Base-by-base conservation (phyloP, 2,329 filamentous ascomycete genomes). In the Chaetomium sp. region DNA sequence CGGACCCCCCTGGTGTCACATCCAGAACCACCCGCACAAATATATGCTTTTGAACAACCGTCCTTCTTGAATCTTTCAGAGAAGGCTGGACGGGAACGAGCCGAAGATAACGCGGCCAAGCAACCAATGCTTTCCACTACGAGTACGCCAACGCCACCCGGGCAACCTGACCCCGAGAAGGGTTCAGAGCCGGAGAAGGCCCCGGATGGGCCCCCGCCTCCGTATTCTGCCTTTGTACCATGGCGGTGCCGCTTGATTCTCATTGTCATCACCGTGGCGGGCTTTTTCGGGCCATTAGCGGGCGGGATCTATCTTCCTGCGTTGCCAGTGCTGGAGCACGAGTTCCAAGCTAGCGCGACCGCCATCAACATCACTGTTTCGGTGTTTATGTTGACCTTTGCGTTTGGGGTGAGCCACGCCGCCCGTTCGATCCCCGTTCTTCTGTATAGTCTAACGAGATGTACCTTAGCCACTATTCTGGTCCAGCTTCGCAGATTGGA, bases 381-480 rank as follows among this genome's bases (percentile, higher is more conserved):
- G 10, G 62, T 67, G 19, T 67, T 67, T 25, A 67, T 67, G 65
- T 33, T 64, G 55, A 67, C 65, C 7, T 67, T 67, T 65, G 65
- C 65, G n/a, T 59, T 67, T 42, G 65, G 59, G 25, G 65, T 67
- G 57, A 55, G 65, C n/a, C 19, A 35, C 6, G 16, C 50, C 29
- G 27, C 7, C 16, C 21, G 10, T 10, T 13, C 33, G 13, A 19
- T 8, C 21, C 10, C 9, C 9, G 23, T 27, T 35, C 12, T 16
- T 0, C 10, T 27, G 6, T 27, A 21, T 21, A 6, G 6, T 56
- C 54, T 56, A 23, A 56, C 54, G 7, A 3, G 1, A 4, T 33
- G 9, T 16, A 42, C 25, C 31, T 23, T 27, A 65, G 65, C 65
- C 63, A 10, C 33, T 67, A 0, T 67, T 65, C 4, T 67, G 65